phyloP scores from a whole-genome alignment of 768 basidiomycete genomes.

The Plicaturopsis crispa region DNA sequence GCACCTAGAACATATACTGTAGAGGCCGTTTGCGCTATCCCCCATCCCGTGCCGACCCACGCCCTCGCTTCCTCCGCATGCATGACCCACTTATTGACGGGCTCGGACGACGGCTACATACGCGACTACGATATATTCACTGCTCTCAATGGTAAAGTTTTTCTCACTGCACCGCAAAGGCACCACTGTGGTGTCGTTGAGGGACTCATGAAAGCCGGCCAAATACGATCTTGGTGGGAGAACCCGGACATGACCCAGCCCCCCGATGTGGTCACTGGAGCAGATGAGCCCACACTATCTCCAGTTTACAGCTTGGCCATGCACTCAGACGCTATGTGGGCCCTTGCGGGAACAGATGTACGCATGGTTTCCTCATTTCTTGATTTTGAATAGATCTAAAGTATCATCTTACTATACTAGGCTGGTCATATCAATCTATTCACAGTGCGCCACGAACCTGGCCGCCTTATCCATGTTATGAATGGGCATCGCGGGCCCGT shows the following conservation, averaged over 20 bases:
- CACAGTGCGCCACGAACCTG: constrained; percentile 89
- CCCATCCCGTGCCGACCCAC: constrained; percentile 84
- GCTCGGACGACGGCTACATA: constrained; percentile 90
- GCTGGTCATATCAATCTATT: constrained; percentile 89
- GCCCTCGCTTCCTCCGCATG: constrained; percentile 81
- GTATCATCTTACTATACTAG: constrained; percentile 33
- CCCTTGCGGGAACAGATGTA: constrained; percentile 82
- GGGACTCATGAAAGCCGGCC: constrained; percentile 85
- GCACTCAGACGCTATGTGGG: constrained; percentile 92
- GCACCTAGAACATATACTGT: constrained; percentile 68
- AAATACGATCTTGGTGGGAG: constrained; percentile 88
- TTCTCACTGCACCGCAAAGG: constrained; percentile 82
- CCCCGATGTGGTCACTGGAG: constrained; percentile 19
- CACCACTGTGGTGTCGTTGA: constrained; percentile 89
- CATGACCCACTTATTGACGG: constrained; percentile 84
- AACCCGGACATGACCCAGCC: constrained; percentile 36
- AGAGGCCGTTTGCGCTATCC: constrained; percentile 87
- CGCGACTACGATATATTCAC: constrained; percentile 88
- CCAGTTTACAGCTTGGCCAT: constrained; percentile 89
- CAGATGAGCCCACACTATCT: constrained; percentile 45
- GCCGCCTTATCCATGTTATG: constrained; percentile 65
- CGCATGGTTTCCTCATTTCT: constrained; percentile 20
- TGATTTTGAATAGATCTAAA: constrained; percentile 1
- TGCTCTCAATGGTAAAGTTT: constrained; percentile 80
- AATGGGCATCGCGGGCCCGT: constrained; percentile 75